Evolutionary conservation across 2,329 filamentous ascomycete genomes (phyloP), one percentile per base, ranked within the genome.

Genomic region (Plenodomus biglobosus): DNA sequence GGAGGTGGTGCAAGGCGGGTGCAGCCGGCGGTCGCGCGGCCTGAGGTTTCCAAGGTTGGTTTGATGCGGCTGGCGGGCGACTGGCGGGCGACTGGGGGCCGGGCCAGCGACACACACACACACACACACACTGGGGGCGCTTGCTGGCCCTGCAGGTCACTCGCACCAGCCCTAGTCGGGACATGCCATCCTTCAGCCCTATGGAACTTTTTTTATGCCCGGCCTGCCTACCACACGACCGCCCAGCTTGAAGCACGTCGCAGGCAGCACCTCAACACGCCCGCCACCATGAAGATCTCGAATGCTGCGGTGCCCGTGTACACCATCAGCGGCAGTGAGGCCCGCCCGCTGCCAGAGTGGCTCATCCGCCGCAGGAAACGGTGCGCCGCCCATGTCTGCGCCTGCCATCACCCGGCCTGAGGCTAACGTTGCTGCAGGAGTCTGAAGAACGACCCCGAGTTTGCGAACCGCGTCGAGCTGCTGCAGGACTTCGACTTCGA

Each of bases 401-500:
- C 4, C 30, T 17, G 11, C 8, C 35, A 15, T n/a, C n/a, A n/a
- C n/a, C 16, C 15, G 22, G 35, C 38, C 42, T 15, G 34, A 39
- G 24, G 42, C 51, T 57, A 44, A 57, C 38, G 6, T 6, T 32
- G 36, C 17, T 22, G 19, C 22, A 56, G 64, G 49, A 95, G 89
- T 68, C 77, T 96, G 61, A 97, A 97, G 74, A 85, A 92, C 59
- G 92, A 97, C 68, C 80, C 88, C 51, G 92, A 96, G 69, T 97
- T 92, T 74, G 87, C 92, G 55, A 96, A 91, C 71, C 87, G 94
- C 58, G 86, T 99, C 61, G 94, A 99, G 73, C 80, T 99, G 48
- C 81, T 99, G 32, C 94, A 99, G 66, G 94, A 99, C 69, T 99
- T 99, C 72, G 92, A 95, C 68, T 97, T 99, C 65, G 92, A 96